Conservation (phyloP, 306 rosid genomes). For the Echinosophora koreensis region DNA sequence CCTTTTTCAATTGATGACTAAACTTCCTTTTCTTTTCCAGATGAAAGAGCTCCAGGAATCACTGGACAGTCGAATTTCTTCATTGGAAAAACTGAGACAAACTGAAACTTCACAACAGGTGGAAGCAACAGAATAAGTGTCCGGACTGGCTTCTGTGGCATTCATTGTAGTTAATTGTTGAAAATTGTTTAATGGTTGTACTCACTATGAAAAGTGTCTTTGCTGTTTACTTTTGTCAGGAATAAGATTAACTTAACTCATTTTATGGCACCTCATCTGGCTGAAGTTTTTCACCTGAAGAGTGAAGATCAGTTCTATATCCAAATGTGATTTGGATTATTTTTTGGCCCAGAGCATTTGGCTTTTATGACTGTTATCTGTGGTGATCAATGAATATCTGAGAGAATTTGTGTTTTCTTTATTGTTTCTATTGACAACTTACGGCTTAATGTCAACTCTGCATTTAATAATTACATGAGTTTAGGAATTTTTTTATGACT, state of each 20-base stretch:
- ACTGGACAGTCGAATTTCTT: constrained; percentile 73
- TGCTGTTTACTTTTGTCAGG: constrained; percentile 26
- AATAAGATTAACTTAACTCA: constrained; percentile 50
- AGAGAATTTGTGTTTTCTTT: constrained; percentile 6
- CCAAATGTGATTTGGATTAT: constrained; percentile 34
- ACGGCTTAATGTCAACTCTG: background rate
- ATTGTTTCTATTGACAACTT: constrained; percentile 3
- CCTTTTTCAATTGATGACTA: constrained; percentile 28
- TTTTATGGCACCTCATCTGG: constrained; percentile 39
- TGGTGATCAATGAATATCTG: constrained; percentile 40
- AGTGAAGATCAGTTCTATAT: constrained; percentile 35
- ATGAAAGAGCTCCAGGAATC: constrained; percentile 73
- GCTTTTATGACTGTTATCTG: background rate
- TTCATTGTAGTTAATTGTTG: constrained; percentile 41
- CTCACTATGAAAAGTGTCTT: constrained; percentile 38
- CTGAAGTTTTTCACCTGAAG: constrained; percentile 26
- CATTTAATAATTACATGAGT: background rate
- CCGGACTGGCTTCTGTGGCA: constrained; percentile 10
- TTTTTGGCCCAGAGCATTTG: constrained; percentile 22
- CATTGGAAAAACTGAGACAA: constrained; percentile 78
- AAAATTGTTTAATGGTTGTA: constrained; percentile 31
- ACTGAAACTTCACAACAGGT: constrained; percentile 61
- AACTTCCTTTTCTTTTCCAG: constrained; percentile 57
- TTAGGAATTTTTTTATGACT: background rate
- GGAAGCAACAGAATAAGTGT: constrained; percentile 65